phyloP scores from a whole-genome alignment of 2,329 filamentous ascomycete species.

The Monilinia polystroma region DNA sequence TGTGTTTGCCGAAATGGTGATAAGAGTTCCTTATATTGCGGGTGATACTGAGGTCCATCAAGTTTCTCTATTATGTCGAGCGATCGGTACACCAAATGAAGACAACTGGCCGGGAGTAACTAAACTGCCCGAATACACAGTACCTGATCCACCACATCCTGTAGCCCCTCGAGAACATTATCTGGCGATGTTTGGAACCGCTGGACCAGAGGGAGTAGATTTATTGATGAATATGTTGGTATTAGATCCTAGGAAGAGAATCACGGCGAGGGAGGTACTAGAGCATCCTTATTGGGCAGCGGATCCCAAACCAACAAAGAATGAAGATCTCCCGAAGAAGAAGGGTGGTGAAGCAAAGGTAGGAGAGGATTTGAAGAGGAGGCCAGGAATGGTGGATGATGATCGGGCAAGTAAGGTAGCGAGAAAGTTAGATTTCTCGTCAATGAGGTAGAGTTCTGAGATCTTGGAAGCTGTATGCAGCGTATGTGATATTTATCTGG shows the following conservation, averaged over 20 bases:
- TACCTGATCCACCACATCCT: constrained; percentile 55
- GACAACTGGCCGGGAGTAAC: constrained; percentile 94
- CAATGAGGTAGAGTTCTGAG: constrained; percentile 30
- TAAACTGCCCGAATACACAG: constrained; percentile 76
- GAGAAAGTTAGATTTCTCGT: constrained; percentile 40
- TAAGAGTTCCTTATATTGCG: constrained; percentile 78
- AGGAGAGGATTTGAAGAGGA: constrained; percentile 65
- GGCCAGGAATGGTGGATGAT: constrained; percentile 68
- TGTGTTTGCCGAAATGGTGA: constrained; percentile 87
- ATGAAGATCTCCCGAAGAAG: constrained; percentile 78
- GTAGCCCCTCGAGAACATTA: constrained; percentile 70
- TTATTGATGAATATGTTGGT: constrained; percentile 80
- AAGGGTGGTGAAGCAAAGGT: constrained; percentile 71
- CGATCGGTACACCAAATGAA: constrained; percentile 87
- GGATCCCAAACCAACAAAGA: constrained; percentile 78
- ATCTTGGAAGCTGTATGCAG: background rate
- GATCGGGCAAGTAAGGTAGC: constrained; percentile 61
- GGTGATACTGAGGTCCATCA: constrained; percentile 85
- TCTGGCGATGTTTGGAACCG: constrained; percentile 72
- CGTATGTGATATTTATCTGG: constrained; percentile 12
- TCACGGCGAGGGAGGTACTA: constrained; percentile 74
- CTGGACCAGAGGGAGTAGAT: constrained; percentile 81
- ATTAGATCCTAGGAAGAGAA: constrained; percentile 82
- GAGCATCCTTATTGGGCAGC: constrained; percentile 83
- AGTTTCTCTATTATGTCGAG: constrained; percentile 77